Conservation (phyloP, 257 asterid species). For the Gynochthodes officinalis region DNA sequence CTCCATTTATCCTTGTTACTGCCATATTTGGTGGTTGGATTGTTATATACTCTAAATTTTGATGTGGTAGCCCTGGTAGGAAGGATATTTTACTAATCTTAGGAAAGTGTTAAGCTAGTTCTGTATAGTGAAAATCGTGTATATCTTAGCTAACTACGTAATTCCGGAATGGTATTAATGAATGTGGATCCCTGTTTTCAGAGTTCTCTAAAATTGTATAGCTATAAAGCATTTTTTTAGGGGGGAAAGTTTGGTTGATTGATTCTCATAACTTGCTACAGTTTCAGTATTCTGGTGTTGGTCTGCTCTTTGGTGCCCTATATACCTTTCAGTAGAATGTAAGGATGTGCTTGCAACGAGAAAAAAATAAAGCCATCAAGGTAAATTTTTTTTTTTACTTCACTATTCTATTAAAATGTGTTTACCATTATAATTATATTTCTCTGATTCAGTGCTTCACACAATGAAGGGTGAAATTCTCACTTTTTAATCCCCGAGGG, state of each 20-base stretch:
- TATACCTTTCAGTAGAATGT: too few species aligned
- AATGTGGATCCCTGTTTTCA: slow-evolving; percentile 1
- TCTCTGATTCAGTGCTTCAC: too few species aligned
- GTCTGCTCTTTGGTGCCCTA: too few species aligned
- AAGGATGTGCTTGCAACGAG: too few species aligned
- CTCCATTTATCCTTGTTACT: background rate
- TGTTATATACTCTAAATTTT: background rate
- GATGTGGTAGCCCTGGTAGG: slow-evolving; percentile 18
- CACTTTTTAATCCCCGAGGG: too few species aligned
- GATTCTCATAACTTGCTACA: background rate
- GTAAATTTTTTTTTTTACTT: too few species aligned
- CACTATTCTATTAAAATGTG: too few species aligned
- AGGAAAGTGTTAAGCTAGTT: slow-evolving; percentile 12
- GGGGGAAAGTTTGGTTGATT: background rate
- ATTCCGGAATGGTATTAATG: slow-evolving; percentile 7
- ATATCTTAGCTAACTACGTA: slow-evolving; percentile 20
- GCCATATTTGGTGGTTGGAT: background rate
- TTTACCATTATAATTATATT: too few species aligned
- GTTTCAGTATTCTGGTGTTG: too few species aligned
- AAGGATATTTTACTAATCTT: background rate
- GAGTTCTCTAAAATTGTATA: background rate
- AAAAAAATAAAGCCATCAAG: too few species aligned
- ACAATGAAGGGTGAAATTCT: too few species aligned
- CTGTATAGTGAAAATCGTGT: slow-evolving; percentile 22
- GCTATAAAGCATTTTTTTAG: background rate